Conservation (phyloP, 1,139 yeast species). For the Saccharomycopsis phalli region DNA sequence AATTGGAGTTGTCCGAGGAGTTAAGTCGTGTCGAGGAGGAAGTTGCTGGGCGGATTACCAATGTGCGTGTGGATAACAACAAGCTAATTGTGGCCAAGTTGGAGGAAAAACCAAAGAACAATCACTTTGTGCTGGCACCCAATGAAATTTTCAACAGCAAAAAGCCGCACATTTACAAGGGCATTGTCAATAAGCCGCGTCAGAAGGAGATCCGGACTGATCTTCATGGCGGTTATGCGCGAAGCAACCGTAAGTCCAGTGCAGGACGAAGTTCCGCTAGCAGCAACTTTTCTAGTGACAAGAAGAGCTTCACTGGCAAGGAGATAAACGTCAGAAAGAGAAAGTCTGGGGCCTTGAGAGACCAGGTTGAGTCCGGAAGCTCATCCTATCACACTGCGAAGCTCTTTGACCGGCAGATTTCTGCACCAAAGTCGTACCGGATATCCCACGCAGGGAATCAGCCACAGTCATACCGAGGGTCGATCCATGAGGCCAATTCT, state of each 20-base stretch:
- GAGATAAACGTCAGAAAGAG: slow-evolving; percentile 14
- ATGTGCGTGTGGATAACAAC: slow-evolving; percentile 9
- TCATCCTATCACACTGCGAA: slow-evolving; percentile 7
- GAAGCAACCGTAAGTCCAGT: slow-evolving; percentile 2
- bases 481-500: slow-evolving; percentile 15
- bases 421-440: slow-evolving; percentile 16
- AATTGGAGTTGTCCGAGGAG: slow-evolving; percentile 17
- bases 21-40: slow-evolving; percentile 7
- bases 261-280: neutral
- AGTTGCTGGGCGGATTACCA: neutral
- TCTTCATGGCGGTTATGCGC: neutral
- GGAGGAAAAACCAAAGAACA: slow-evolving; percentile 1
- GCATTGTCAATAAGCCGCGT: slow-evolving; percentile 15
- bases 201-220: slow-evolving; percentile 9
- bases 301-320: slow-evolving; percentile 5
- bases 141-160: slow-evolving; percentile 16
- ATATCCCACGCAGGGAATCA: slow-evolving; percentile 9
- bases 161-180: slow-evolving; percentile 17
- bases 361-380: slow-evolving; percentile 2
- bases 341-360: slow-evolving; percentile 17
- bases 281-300: slow-evolving; percentile 9
- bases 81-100: slow-evolving; percentile 19
- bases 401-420: slow-evolving; percentile 15
- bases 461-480: slow-evolving; percentile 13
- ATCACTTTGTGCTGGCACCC: neutral